A percentile compares a stretch with the other conserved stretches of the same genome.
phyloP scores from a whole-genome alignment of 2,329 filamentous ascomycete genomes.

The Amesomyces nigricolor region DNA sequence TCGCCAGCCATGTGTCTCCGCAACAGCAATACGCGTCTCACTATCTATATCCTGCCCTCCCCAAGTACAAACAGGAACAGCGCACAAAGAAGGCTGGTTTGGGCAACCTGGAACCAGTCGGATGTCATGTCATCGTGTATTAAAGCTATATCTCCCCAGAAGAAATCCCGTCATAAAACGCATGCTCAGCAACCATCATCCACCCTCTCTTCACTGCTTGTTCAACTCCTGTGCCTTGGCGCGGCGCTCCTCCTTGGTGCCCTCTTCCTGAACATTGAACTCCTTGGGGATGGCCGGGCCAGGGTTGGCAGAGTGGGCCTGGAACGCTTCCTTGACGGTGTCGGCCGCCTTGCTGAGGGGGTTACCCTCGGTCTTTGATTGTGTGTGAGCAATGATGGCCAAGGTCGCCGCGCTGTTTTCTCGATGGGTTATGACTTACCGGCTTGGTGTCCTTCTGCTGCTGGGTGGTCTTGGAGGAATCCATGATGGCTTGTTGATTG shows the following conservation, averaged over 20 bases:
- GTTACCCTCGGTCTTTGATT: constrained; percentile 30
- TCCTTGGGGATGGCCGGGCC: constrained; percentile 52
- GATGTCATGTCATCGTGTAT: no score
- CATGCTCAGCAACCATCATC: background rate
- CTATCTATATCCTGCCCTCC: no score
- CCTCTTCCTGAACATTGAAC: constrained; percentile 50
- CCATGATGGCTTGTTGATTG: constrained; percentile 23
- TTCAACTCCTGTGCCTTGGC: constrained; percentile 62
- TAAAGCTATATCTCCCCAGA: no score
- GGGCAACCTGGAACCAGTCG: no score
- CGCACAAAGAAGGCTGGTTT: no score
- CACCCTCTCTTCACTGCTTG: constrained; percentile 36
- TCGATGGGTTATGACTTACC: constrained; percentile 8
- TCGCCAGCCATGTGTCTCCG: no score
- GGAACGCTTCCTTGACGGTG: constrained; percentile 42
- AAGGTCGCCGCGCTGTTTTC: no score
- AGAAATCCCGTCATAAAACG: background rate
- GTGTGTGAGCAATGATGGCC: constrained; percentile 1
- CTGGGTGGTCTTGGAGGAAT: constrained; percentile 18
- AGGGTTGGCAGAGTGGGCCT: constrained; percentile 49
- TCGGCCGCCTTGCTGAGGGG: constrained; percentile 34
- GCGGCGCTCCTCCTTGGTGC: constrained; percentile 62
- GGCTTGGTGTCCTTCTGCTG: constrained; percentile 25
- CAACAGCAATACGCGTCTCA: no score
- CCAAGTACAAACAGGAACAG: no score